Percentiles rank a stretch among this genome's conserved stretches.
Conservation (phyloP, 176 grass and related monocot species). For the Elaeis guineensis region DNA sequence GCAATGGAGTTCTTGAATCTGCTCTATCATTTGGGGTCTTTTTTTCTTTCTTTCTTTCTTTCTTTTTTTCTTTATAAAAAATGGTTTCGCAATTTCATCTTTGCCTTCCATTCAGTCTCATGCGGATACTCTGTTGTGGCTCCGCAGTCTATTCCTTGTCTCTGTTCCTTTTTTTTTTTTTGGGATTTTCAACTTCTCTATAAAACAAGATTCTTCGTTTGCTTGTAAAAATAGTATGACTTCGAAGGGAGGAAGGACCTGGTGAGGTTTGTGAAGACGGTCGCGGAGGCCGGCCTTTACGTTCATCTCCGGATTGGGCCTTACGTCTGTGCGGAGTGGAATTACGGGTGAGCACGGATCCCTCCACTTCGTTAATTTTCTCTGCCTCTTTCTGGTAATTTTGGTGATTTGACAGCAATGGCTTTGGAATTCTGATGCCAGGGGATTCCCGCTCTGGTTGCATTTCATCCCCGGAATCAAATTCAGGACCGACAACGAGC, state of each 20-base stretch:
- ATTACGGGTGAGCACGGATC: conserved; percentile 64
- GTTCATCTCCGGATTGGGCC: conserved; percentile 95
- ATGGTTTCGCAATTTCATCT: too few relatives aligned
- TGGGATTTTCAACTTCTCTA: too few relatives aligned
- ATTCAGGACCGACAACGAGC: conserved; percentile 87
- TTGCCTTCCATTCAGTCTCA: too few relatives aligned
- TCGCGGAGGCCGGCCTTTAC: conserved; percentile 85
- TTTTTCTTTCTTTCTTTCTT: too few relatives aligned
- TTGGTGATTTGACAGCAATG: conserved; percentile 1
- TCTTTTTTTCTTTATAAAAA: too few relatives aligned
- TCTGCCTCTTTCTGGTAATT: neutral
- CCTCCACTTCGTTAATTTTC: neutral
- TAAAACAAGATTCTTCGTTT: too few relatives aligned
- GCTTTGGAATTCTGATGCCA: conserved; percentile 12
- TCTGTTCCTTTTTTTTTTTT: too few relatives aligned
- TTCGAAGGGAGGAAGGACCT: conserved; percentile 98
- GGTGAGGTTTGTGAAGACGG: conserved; percentile 67
- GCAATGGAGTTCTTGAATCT: too few relatives aligned
- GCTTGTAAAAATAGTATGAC: conserved; percentile 54
- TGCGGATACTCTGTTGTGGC: too few relatives aligned
- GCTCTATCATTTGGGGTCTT: too few relatives aligned
- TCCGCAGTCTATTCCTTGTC: too few relatives aligned
- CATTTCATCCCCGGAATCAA: conserved; percentile 96
- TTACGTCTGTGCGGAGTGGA: conserved; percentile 97
- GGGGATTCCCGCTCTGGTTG: conserved; percentile 94